Evolutionary conservation across 108 stramenopile species (phyloP), one percentile per base, ranked within the genome.

Genomic region (Bacterosira constricta): DNA sequence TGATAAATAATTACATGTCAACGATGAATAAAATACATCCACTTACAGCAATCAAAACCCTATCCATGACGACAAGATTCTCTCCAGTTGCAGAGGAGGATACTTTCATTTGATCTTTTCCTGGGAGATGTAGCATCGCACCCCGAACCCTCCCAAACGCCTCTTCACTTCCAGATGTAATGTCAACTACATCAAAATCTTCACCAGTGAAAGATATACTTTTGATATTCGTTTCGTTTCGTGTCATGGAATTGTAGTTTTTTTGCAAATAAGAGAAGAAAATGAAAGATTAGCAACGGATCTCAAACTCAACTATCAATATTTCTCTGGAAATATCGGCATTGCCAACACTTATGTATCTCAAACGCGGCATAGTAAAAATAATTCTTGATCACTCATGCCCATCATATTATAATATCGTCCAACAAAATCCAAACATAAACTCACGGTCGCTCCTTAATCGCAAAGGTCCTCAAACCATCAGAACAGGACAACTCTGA

Each of bases 81-180:
- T 60, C 46, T 17, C 72, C 75, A 26, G 52, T 70, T 0, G 67
- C 35, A 6, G 55, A 49, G 12, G 36, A 68, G 18, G 27, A 42
- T 37, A 88, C 52, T 35, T 79, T 55, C 86, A 87, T 87, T 71
- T 89, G 87, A 68, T 91, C 86, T 67, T 91, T 87, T 18, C 90
- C 88, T 1, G 90, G 87, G 9, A 91, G 66, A 37, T 91, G 90
- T 32, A 91, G 65, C 88, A 91, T 88, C 21, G 90, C 90, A 4
- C 90, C 90, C 23, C 88, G 85, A 9, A 91, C 86, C 9, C 65
- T 54, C 10, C 54, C 69, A 61, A 81, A 87, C 5, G 69, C 73
- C 30, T 13, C 41, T 30, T 66, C 63, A 20, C 39, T 62, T 36
- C 58, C 63, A n/a, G 63, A 42, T 6, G 53, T 56, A 26, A 75